Evolutionary conservation across 257 asterid genomes (phyloP).

Genomic region (Eustoma russellianum): DNA sequence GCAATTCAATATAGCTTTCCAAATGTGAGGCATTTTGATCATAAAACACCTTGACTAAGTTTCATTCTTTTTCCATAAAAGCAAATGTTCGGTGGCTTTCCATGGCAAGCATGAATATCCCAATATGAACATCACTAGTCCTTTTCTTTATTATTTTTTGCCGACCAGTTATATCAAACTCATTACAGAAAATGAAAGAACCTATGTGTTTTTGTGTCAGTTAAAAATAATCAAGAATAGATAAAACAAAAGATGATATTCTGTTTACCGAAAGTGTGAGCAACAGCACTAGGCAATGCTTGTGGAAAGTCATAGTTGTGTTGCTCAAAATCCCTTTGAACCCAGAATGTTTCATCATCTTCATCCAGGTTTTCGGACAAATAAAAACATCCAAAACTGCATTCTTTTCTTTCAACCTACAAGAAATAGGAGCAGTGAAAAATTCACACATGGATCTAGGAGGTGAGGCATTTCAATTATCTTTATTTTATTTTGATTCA

Average conservation of each 20-base stretch:
- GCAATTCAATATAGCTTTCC: too few relatives aligned
- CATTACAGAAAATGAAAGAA: not conserved
- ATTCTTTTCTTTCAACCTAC: conserved; percentile 74
- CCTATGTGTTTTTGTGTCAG: not conserved
- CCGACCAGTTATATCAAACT: too few relatives aligned
- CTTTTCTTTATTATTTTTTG: too few relatives aligned
- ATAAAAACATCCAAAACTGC: conserved; percentile 63
- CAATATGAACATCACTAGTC: too few relatives aligned
- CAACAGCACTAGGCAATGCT: conserved; percentile 47
- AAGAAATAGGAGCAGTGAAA: not conserved
- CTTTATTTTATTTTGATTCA: too few relatives aligned
- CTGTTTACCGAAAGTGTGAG: conserved; percentile 46
- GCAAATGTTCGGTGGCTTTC: too few relatives aligned
- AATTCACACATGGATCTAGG: not conserved
- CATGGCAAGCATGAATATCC: too few relatives aligned
- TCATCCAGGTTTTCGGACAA: conserved; percentile 84
- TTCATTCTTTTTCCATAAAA: too few relatives aligned
- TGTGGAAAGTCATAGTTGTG: conserved; percentile 30
- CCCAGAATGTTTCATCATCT: conserved; percentile 78
- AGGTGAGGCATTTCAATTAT: too few relatives aligned
- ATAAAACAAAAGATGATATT: not conserved
- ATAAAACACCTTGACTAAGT: too few relatives aligned
- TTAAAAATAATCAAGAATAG: not conserved
- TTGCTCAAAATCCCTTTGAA: conserved; percentile 52
- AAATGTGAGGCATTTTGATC: too few relatives aligned